Evolutionary conservation across 139 green algal species (phyloP).

Genomic region (Ostreobium quekettii): DNA sequence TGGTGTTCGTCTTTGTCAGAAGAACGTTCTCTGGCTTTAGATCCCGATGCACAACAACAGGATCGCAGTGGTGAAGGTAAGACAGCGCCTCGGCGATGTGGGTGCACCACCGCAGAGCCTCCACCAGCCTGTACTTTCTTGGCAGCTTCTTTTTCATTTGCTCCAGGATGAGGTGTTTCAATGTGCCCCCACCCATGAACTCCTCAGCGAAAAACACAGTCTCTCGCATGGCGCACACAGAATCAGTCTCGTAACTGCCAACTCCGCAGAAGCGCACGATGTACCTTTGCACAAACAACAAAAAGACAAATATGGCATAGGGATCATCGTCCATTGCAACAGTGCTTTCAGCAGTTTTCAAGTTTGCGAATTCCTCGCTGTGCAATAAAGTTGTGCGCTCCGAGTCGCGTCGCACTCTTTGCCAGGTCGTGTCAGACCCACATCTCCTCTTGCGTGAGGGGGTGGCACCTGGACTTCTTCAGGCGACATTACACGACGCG

Average conservation of each 20-base stretch:
- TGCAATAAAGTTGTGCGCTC: too few relatives aligned
- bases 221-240: not conserved
- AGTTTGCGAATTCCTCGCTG: too few relatives aligned
- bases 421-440: too few relatives aligned
- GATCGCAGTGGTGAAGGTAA: conserved; percentile 10
- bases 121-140: not conserved
- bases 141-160: not conserved
- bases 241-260: conserved; percentile 4
- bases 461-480: too few relatives aligned
- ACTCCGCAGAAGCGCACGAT: conserved; percentile 8
- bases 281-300: not conserved
- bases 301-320: not conserved
- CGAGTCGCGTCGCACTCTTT: too few relatives aligned
- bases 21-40: conserved; percentile 17
- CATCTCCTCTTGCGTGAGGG: too few relatives aligned
- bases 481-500: too few relatives aligned
- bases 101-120: not conserved
- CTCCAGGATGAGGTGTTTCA: conserved; percentile 1
- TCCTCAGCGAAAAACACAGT: conserved; percentile 13
- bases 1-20: not conserved
- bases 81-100: conserved; percentile 4
- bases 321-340: too few relatives aligned
- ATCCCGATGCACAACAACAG: conserved; percentile 9
- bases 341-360: too few relatives aligned
- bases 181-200: conserved; percentile 8